Base-by-base conservation (phyloP, 23 red algal species). In the Gracilaria gracilis region DNA sequence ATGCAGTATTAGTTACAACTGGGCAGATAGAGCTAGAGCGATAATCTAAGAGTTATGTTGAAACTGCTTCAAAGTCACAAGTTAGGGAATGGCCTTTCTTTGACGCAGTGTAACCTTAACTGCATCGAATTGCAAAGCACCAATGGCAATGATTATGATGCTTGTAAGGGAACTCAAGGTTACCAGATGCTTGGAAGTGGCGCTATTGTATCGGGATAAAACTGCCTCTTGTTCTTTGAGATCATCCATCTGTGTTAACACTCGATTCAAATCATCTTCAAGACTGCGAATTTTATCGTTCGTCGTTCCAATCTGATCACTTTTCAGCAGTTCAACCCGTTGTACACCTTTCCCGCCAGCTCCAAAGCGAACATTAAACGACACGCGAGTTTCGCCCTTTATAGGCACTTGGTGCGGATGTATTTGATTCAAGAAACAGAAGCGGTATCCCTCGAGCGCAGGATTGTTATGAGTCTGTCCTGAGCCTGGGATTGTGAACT, bases 361-460 rank as follows among this genome's bases (percentile, higher is more conserved):
- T 73, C 67, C 67, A 73, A 73, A 40, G 11, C 67, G 67, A 73
- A 73, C 67, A 16, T 40, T 73, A 44, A 73, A 73, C 28, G 67
- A 73, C 38, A 73, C 67, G 17, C 67, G 67, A 73, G 67, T 73
- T 44, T 73, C 67, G 33, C 67, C 67, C 28, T 37, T 37, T 37
- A 24, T 73, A 37, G 24, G 6, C 4, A 73, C 67, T 73, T 73
- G 67, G 35, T 73, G 67, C 19, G 67, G 67, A 73, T 73, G 67
- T 73, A 44, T 37, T 44, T 73, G 67, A 73, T 73, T n/a, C 67
- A 73, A 44, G 28, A 73, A 73, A 73, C 67, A 73, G 33, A 73
- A 73, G 28, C 67, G 67, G 67, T 73, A 73, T 40, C 5, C 28
- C 38, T 73, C 67, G 9, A 73, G 38, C 20, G 67, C 17, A 8